These are phyloP conservation scores for Laburnicola sp. DNA, from an alignment of 2,329 filamentous ascomycete genomes.

Conservation along the genomic window DNA sequence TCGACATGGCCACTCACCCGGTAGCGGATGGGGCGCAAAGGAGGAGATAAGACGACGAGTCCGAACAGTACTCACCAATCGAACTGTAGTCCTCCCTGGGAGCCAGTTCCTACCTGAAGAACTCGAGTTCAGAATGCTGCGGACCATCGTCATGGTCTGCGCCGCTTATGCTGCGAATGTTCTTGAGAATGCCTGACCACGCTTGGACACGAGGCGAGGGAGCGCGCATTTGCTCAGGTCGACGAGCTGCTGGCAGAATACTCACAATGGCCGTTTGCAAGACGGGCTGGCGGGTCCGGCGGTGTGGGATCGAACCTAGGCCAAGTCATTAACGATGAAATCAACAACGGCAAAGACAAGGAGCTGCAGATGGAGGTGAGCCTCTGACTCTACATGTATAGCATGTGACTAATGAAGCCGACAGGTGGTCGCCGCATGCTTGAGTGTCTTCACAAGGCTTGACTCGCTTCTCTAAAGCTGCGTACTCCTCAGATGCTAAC, in stretches of 20 bases:
- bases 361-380: slow-evolving; percentile 93
- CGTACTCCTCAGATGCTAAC: slow-evolving; percentile 12
- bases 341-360: slow-evolving; percentile 84
- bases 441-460: slow-evolving; percentile 96
- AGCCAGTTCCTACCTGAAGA: slow-evolving; percentile 92
- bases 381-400: slow-evolving; percentile 9
- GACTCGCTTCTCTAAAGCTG: slow-evolving; percentile 80
- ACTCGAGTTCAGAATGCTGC: slow-evolving; percentile 88
- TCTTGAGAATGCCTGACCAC: slow-evolving; percentile 94
- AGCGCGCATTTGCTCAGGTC: slow-evolving; percentile 94
- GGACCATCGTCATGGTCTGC: slow-evolving; percentile 95
- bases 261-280: slow-evolving; percentile 95
- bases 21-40: no score
- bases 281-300: slow-evolving; percentile 72
- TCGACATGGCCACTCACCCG: no score
- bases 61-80: slow-evolving; percentile 54
- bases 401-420: slow-evolving; percentile 24
- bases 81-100: slow-evolving; percentile 84
- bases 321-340: slow-evolving; percentile 83
- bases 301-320: slow-evolving; percentile 92
- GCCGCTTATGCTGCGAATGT: slow-evolving; percentile 98
- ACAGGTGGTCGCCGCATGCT: slow-evolving; percentile 83
- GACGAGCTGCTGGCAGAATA: slow-evolving; percentile 95
- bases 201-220: slow-evolving; percentile 88
- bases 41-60: background rate